These are phyloP conservation scores for Forsythia viridissima DNA, from an alignment of 257 asterid genomes.

Conservation along the genomic window DNA sequence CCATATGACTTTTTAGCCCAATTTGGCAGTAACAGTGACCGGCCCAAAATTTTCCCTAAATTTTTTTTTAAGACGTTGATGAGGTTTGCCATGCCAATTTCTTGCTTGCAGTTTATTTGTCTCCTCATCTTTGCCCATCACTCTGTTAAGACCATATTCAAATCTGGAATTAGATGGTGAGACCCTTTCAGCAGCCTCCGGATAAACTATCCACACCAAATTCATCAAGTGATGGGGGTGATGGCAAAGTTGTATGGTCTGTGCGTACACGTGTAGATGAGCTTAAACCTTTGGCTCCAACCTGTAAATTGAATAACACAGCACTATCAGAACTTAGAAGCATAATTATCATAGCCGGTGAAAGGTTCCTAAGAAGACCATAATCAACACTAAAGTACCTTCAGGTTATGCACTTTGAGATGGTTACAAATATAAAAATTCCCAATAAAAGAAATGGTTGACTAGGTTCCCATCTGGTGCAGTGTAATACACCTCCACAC, in stretches of 20 bases:
- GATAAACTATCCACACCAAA: conserved; percentile 46
- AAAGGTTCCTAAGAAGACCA: conserved; percentile 22
- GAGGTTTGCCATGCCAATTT: conserved; percentile 49
- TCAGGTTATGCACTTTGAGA: conserved; percentile 5
- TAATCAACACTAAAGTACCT: conserved; percentile 16
- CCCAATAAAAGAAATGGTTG: background rate
- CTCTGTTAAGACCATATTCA: conserved; percentile 52
- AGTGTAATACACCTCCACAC: background rate
- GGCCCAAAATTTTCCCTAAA: too few relatives aligned
- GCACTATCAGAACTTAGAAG: conserved; percentile 33
- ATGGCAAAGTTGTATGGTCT: conserved; percentile 23
- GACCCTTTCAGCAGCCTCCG: conserved; percentile 47
- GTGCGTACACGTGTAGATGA: background rate
- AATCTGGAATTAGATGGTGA: conserved; percentile 60
- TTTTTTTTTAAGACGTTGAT: conserved; percentile 46
- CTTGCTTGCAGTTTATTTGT: conserved; percentile 55
- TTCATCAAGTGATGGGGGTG: conserved; percentile 60
- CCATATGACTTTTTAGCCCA: too few relatives aligned
- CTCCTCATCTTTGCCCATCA: conserved; percentile 48
- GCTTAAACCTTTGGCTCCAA: conserved; percentile 61
- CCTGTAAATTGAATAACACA: conserved; percentile 53
- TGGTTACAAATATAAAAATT: background rate
- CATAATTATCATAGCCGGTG: conserved; percentile 21
- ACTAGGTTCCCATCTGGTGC: background rate
- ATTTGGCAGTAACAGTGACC: too few relatives aligned